Base-by-base conservation (phyloP, 305 asterid genomes). In the Plantago lanceolata region DNA sequence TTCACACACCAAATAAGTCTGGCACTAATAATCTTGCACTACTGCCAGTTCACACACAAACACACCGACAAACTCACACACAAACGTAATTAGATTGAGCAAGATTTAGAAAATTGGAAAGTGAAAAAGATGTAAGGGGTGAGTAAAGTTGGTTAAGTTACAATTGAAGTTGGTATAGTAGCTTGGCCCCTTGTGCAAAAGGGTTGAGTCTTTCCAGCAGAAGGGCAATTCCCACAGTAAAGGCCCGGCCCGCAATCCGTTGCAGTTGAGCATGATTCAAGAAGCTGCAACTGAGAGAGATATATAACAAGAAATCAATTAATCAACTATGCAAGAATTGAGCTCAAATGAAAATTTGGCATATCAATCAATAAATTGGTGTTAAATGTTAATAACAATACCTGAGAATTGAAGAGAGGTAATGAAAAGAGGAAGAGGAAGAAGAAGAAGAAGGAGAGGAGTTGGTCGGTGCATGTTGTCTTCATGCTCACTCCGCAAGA, bases 111-210 rank as follows among this genome's bases (percentile, higher is more conserved):
- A 66, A 65, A 63, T 28, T 12, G 20, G 31, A 17, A 51, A 17
- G 13, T 3, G 58, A 52, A 45, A 53, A 19, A 4, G n/a, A 13
- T 37, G 24, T 57, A 53, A 66, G 8, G 9, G 8, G 59, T 13
- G 16, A 51, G 17, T 12, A 24, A 43, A 26, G n/a, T n/a, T n/a
- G n/a, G n/a, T n/a, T n/a, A n/a, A 0, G 52, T 80, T 83, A 93
- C 97, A 69, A 89, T 56, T 50, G 98, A 82, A 73, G 92, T 79
- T 8, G 97, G 92, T 35, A 75, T 68, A 5, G 74, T 70, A 65
- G 98, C 86, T 71, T 89, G 98, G 70, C 95, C 98, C 66, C 96
- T 85, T 64, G 76, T 77, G 74, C 98, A 92, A 68, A 87, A 82
- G 33, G 95, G 95, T 49, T 85, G 88, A 67, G 73, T 61, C 74